Evolutionary conservation across 2,329 filamentous ascomycete genomes (phyloP).

Genomic region (Microsporum audouinii): DNA sequence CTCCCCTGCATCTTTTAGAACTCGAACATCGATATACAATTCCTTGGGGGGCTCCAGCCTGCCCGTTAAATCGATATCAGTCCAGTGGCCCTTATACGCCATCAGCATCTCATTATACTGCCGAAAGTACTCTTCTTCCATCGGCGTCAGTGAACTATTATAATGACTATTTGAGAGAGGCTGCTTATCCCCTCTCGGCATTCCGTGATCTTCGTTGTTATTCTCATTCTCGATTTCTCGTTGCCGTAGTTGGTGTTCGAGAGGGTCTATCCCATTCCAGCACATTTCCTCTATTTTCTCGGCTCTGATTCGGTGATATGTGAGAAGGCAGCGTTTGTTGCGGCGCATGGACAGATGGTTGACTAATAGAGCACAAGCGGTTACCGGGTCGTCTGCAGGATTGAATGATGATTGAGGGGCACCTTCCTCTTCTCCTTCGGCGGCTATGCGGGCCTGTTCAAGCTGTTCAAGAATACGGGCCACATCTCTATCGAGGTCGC

Average conservation of each 20-base stretch:
- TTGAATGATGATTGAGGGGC: conserved; percentile 49
- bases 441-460: conserved; percentile 42
- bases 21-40: conserved; percentile 90
- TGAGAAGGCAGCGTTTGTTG: conserved; percentile 89
- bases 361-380: conserved; percentile 78
- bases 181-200: not conserved
- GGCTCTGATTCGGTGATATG: conserved; percentile 81
- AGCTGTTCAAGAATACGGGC: conserved; percentile 68
- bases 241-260: conserved; percentile 23
- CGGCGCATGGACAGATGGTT: conserved; percentile 90
- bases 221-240: conserved; percentile 2
- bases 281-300: conserved; percentile 89
- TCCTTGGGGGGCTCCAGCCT: conserved; percentile 89
- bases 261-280: conserved; percentile 77
- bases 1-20: conserved; percentile 92
- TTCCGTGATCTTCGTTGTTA: not conserved
- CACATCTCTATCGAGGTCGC: conserved; percentile 82
- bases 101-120: conserved; percentile 85
- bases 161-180: conserved; percentile 19
- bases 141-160: conserved; percentile 67
- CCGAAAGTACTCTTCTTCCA: conserved; percentile 92
- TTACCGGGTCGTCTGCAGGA: conserved; percentile 67
- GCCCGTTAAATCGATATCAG: conserved; percentile 89
- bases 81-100: conserved; percentile 98
- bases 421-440: not conserved